Evolutionary conservation across 805 yeast genomes (phyloP), one percentile per base, ranked within the genome.

Genomic region (Schwanniomyces sp.): DNA sequence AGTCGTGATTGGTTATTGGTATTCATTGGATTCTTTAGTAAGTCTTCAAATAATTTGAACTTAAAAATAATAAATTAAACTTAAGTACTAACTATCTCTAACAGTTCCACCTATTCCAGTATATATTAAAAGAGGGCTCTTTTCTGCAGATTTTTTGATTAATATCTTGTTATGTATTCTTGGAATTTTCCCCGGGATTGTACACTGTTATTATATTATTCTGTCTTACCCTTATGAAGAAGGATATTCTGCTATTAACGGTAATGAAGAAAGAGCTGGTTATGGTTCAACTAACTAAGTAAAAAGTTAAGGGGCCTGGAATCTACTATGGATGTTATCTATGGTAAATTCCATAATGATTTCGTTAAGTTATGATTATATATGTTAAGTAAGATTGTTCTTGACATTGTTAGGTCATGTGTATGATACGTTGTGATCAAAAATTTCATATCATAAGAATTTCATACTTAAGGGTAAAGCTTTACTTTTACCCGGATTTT

Each of bases 181-280:
- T 39, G 94, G 95, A 1, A 84, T 76, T 61, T 59, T 88, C 46
- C 96, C 96, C 0, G 96, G 94, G 9, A 75, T 88, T 32, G 64
- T 88, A 50, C 96, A 88, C 59, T 71, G 85, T 36, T 84, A 88
- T 80, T 88, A 87, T 64, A 85, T 88, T 57, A 87, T 88, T 47
- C 81, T 89, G 46, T 74, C 80, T 56, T 86, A 86, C 60, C 95
- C 95, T 7, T 72, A 66, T 55, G 52, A 62, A 8, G 71, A 65
- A 42, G 46, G 49, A 1, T 60, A 61, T 40, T 61, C 61, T 12
- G 57, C 54, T 2, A 39, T 67, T n/a, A 66, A 66, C 3, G 66
- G 67, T 10, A 65, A 63, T 43, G 69, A 67, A 29, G 51, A 63
- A 49, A 49, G 67, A 30, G 46, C 49, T 46, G 57, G 36, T 11